Evolutionary conservation across 2,329 filamentous ascomycete genomes (phyloP).

Genomic region (Diaporthe batatas): DNA sequence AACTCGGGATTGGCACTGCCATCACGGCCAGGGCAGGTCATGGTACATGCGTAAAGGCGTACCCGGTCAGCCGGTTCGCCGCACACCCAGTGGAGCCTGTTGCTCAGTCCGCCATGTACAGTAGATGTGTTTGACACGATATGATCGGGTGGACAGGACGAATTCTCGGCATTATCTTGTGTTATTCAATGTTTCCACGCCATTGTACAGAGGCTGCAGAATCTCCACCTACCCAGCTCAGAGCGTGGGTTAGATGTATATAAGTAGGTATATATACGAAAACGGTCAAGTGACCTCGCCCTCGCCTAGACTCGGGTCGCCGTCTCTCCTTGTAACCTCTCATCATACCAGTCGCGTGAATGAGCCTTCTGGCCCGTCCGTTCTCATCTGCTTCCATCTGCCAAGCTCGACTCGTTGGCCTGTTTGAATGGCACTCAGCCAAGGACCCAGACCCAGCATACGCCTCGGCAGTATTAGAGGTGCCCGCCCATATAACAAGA

Average conservation of each 20-base stretch:
- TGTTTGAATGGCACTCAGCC: neutral
- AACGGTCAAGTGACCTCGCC: constrained; percentile 24
- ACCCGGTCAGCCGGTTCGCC: neutral
- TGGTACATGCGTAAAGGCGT: neutral
- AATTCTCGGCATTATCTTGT: neutral
- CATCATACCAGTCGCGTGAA: neutral
- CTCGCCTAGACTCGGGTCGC: constrained; percentile 9
- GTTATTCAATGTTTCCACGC: constrained; percentile 24
- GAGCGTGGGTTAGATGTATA: constrained; percentile 10
- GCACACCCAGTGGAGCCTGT: neutral
- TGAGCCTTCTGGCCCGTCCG: neutral
- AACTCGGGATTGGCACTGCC: neutral
- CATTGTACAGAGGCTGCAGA: neutral
- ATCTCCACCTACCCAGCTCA: constrained; percentile 6
- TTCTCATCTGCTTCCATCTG: neutral
- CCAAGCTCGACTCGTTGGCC: neutral
- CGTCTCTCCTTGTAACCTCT: neutral
- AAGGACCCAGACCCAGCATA: neutral
- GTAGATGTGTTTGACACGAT: neutral
- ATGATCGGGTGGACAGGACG: neutral
- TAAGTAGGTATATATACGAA: constrained; percentile 26
- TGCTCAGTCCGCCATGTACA: no score
- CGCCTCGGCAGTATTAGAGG: constrained; percentile 20
- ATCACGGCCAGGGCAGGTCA: neutral
- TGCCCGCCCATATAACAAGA: neutral